These are phyloP conservation scores for Neoboletus magnificus DNA, from an alignment of 768 basidiomycete genomes.

Conservation along the genomic window DNA sequence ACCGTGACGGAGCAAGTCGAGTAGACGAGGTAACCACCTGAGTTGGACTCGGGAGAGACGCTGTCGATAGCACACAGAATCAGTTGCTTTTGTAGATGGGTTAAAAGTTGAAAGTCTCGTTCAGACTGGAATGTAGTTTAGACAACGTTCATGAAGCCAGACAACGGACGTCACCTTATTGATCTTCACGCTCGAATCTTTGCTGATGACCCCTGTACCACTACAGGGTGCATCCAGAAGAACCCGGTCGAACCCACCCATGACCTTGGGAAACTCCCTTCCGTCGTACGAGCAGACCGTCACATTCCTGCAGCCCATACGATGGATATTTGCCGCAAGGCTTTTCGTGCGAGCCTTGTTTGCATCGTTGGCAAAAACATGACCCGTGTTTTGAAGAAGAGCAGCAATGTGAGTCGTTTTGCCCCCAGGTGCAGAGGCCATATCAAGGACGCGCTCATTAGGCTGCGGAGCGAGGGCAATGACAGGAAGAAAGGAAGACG, in stretches of 20 bases:
- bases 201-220: constrained; percentile 97
- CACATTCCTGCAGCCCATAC: constrained; percentile 97
- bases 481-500: constrained; percentile 98
- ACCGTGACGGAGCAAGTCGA: constrained; percentile 98
- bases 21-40: constrained; percentile 93
- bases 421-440: constrained; percentile 98
- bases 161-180: constrained; percentile 71
- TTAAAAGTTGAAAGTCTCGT: constrained; percentile 93
- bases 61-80: constrained; percentile 98
- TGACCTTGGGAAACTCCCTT: constrained; percentile 96
- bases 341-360: constrained; percentile 95
- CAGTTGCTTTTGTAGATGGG: constrained; percentile 97
- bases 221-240: constrained; percentile 96
- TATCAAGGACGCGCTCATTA: constrained; percentile 91
- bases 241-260: constrained; percentile 98
- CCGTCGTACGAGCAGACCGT: constrained; percentile 97
- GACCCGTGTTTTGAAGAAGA: constrained; percentile 95
- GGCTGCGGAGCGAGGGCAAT: constrained; percentile 93
- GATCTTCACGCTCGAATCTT: constrained; percentile 94
- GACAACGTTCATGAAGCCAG: background rate
- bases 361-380: constrained; percentile 95
- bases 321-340: constrained; percentile 93
- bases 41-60: constrained; percentile 82
- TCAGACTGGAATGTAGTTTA: constrained; percentile 58
- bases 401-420: constrained; percentile 99